Percentiles rank a stretch among this genome's conserved stretches.
phyloP scores from a whole-genome alignment of 2,329 filamentous ascomycete species.

The Hawksworthiomyces lignivorus region DNA sequence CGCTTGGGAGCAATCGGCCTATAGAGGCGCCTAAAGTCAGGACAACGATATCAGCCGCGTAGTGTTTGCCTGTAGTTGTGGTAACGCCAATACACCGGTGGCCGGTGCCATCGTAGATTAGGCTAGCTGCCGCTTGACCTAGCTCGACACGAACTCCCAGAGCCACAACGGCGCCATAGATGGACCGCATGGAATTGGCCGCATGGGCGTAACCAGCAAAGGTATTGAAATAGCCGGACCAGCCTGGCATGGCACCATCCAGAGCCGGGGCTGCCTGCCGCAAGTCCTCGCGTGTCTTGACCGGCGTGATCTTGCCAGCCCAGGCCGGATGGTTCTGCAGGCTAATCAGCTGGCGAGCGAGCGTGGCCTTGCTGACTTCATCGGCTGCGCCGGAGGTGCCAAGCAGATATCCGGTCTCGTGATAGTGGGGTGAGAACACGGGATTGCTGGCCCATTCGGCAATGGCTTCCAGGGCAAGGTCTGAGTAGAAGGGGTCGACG shows the following conservation, averaged over 20 bases:
- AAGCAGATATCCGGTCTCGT: slow-evolving; percentile 39
- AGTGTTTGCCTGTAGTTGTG: slow-evolving; percentile 18
- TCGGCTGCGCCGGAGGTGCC: slow-evolving; percentile 40
- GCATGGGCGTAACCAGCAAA: slow-evolving; percentile 51
- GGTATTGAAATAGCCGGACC: slow-evolving; percentile 51
- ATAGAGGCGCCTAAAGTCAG: too few species aligned
- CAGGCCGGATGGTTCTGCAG: slow-evolving; percentile 32
- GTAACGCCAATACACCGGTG: slow-evolving; percentile 21
- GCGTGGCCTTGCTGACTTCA: slow-evolving; percentile 37
- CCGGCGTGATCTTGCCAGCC: slow-evolving; percentile 27
- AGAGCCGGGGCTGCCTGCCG: slow-evolving; percentile 29
- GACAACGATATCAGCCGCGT: slow-evolving; percentile 23
- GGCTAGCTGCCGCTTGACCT: slow-evolving; percentile 25
- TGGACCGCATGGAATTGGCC: slow-evolving; percentile 38
- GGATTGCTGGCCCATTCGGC: slow-evolving; percentile 42
- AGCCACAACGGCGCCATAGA: slow-evolving; percentile 33
- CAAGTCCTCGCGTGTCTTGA: neutral
- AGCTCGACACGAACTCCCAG: slow-evolving; percentile 28
- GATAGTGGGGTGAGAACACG: slow-evolving; percentile 45
- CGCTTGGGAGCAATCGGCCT: slow-evolving; percentile 28
- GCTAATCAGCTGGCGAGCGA: slow-evolving; percentile 34
- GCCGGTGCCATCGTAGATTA: slow-evolving; percentile 28
- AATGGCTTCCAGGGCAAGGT: slow-evolving; percentile 35
- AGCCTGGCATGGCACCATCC: slow-evolving; percentile 39
- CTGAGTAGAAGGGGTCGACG: too few species aligned